Evolutionary conservation across 192 early-diverging fungal species (phyloP).

Genomic region (Hyaloraphidium curvatum): DNA sequence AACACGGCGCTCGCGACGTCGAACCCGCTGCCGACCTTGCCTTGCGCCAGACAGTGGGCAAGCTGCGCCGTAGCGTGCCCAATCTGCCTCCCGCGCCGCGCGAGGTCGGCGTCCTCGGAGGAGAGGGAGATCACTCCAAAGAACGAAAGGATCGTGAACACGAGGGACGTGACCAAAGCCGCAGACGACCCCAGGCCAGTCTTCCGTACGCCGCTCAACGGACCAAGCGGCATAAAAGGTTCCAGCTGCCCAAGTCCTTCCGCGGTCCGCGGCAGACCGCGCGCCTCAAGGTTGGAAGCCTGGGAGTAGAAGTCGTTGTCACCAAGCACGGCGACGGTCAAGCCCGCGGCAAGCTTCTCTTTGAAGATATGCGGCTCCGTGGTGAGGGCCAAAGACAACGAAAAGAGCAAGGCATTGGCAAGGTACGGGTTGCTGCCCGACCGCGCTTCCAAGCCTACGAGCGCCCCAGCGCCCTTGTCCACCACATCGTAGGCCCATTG

Average conservation of each 20-base stretch:
- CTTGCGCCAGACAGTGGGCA: conserved; percentile 91
- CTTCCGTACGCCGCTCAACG: conserved; percentile 84
- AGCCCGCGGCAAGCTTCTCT: conserved; percentile 16
- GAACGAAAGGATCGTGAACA: conserved; percentile 54
- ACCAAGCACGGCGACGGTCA: conserved; percentile 63
- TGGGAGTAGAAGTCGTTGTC: conserved; percentile 99
- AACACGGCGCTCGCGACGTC: conserved; percentile 85
- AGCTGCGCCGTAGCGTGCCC: conserved; percentile 81
- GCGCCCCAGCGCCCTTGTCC: no score
- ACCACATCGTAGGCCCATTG: conserved; percentile 48
- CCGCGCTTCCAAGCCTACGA: no score
- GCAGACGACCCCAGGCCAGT: conserved; percentile 95
- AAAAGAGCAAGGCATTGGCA: conserved; percentile 28
- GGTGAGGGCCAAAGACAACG: no score
- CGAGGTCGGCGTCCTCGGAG: conserved; percentile 4
- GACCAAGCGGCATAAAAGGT: neutral
- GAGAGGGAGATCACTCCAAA: conserved; percentile 28
- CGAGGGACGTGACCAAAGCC: conserved; percentile 84
- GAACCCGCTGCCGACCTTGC: conserved; percentile 93
- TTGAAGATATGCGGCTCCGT: conserved; percentile 8
- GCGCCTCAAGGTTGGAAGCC: conserved; percentile 26
- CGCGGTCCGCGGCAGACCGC: neutral
- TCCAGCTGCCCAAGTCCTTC: neutral
- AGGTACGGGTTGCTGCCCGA: conserved; percentile 46
- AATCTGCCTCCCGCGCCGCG: conserved; percentile 16